Base-by-base conservation (phyloP, 2,329 filamentous ascomycete species). In the Trichoderma asperellum region DNA sequence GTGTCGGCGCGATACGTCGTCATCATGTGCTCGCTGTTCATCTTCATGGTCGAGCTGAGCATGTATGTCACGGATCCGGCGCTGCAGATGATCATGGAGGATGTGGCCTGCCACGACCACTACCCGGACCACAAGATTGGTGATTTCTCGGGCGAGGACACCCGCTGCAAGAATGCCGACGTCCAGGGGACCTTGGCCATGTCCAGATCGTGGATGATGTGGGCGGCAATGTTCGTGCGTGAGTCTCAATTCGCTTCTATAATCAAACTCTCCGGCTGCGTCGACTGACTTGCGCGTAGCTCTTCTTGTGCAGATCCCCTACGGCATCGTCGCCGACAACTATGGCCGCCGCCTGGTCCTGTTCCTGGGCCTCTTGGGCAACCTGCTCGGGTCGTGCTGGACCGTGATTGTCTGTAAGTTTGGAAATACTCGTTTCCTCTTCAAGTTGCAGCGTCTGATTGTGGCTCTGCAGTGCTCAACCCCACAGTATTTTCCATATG, bases 161-260 rank as follows among this genome's bases (percentile, higher is more conserved):
- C 78, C 53, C 77, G 80, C 8, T 88, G 87, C 77, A 88, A 88
- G 73, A 74, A 76, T 3, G 74, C 78, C 0, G 75, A 78, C 2
- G 84, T 89, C 0, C 86, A 88, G 72, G 79, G 82, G 27, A 79
- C 81, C 24, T 77, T 89, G 52, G 85, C 86, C 12, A 82, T 83
- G 79, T 76, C 88, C 18, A 79, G 80, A 53, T 85, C 85, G 0
- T 85, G 83, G 80, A 73, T 77, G 53, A 71, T 76, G 21, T 81
- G 83, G 1, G 77, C 86, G 35, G 81, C 85, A 35, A 81, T 81
- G 68, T 74, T 87, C 11, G 37, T 40, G 2, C 37, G 37, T 40
- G 37, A 40, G 37, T 40, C 37, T 40, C 5, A 16, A 18, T 7
- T 40, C 2, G 1, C 2, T 18, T 6, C 18, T 14, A 40, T 40